Evolutionary conservation across 208 protist genomes (phyloP).

Genomic region (Jaenimonas drosophilae): DNA sequence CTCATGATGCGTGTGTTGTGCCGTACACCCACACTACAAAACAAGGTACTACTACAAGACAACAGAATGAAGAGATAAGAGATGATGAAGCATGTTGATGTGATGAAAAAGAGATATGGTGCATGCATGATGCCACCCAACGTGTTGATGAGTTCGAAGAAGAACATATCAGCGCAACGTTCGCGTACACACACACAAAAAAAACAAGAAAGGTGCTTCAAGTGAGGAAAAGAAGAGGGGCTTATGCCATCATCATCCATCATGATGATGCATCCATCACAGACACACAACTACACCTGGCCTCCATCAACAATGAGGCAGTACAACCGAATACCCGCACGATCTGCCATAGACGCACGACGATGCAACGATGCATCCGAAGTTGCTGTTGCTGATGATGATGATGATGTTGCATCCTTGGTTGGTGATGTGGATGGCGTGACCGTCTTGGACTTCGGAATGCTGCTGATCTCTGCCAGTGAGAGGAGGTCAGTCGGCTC

Average conservation of each 20-base stretch:
- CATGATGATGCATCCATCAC: background rate
- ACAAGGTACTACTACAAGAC: background rate
- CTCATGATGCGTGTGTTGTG: background rate
- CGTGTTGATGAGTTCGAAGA: too few relatives aligned
- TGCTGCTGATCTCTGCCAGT: conserved; percentile 41
- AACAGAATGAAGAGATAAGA: conserved; percentile 1
- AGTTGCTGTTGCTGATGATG: too few relatives aligned
- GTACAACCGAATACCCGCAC: conserved; percentile 52
- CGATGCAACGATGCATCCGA: background rate
- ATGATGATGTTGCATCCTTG: too few relatives aligned
- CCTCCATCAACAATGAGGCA: conserved; percentile 71
- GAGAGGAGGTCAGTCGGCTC: conserved; percentile 50
- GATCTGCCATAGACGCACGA: too few relatives aligned
- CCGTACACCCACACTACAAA: background rate
- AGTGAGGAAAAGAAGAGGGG: conserved; percentile 1
- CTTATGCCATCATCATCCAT: too few relatives aligned
- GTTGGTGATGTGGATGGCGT: conserved; percentile 1
- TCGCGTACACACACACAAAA: conserved; percentile 6
- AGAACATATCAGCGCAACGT: too few relatives aligned
- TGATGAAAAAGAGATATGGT: background rate
- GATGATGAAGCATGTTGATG: background rate
- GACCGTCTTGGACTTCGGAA: conserved; percentile 6
- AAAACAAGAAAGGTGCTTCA: conserved; percentile 3
- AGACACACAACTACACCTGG: conserved; percentile 19
- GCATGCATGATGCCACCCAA: background rate